Conservation (phyloP, 345 rosid genomes). For the Citrus reticulata region DNA sequence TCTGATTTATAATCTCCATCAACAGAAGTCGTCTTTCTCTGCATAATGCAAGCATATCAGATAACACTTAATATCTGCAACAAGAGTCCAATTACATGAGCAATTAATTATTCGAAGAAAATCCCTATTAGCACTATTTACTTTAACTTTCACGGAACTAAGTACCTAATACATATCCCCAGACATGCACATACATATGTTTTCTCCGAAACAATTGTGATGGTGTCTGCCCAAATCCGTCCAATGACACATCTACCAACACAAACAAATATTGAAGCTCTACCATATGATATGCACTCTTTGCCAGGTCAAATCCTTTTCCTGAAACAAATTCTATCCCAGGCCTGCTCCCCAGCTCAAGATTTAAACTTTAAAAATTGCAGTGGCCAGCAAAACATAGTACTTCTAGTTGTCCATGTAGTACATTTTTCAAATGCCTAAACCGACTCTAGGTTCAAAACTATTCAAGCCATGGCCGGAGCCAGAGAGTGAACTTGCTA, state of each 20-base stretch:
- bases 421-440: background rate
- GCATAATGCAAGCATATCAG: constrained; percentile 23
- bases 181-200: background rate
- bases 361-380: background rate
- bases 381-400: background rate
- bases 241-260: background rate
- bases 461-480: background rate
- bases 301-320: background rate
- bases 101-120: background rate
- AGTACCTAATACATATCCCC: background rate
- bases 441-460: background rate
- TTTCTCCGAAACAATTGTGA: background rate
- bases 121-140: background rate
- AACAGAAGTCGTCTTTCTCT: constrained; percentile 58
- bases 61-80: constrained; percentile 1
- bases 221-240: background rate
- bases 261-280: background rate
- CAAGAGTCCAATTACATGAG: background rate
- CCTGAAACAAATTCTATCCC: background rate
- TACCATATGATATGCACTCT: background rate
- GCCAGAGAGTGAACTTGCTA: background rate
- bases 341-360: background rate
- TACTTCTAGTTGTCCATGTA: background rate
- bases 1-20: constrained; percentile 36
- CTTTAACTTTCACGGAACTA: background rate